Percentiles rank a stretch among this genome's conserved stretches.
Conservation (phyloP, 345 rosid species). For the Eutrema heterophyllum region DNA sequence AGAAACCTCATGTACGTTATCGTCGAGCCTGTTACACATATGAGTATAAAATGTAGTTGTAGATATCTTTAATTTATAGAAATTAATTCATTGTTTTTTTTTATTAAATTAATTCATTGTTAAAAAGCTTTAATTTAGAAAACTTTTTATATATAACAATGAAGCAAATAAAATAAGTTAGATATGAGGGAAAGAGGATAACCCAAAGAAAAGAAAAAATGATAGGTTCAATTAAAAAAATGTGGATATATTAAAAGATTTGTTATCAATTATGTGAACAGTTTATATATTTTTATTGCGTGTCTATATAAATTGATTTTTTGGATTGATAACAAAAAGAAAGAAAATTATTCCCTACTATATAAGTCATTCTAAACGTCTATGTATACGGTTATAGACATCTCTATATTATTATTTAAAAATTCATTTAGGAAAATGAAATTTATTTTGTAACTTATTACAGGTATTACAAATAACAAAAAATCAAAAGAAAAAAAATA, state of each 20-base stretch:
- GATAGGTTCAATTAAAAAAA: neutral
- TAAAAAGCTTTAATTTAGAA: neutral
- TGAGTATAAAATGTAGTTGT: neutral
- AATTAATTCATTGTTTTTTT: no score
- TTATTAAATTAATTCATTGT: no score
- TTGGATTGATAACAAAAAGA: neutral
- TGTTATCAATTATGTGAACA: neutral
- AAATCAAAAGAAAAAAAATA: no score
- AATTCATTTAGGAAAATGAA: no score
- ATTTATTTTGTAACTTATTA: no score
- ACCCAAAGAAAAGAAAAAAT: neutral
- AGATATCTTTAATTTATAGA: neutral
- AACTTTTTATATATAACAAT: neutral
- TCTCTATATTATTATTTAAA: no score
- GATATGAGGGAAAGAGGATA: neutral
- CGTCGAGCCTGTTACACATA: constrained; percentile 46
- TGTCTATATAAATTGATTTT: neutral
- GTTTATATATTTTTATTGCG: neutral
- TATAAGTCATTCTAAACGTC: neutral
- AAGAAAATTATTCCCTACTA: no score
- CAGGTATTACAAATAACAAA: no score
- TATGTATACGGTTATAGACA: neutral
- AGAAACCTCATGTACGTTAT: constrained; percentile 74
- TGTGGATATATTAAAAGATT: neutral
- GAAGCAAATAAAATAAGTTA: neutral